phyloP scores from a whole-genome alignment of 75 land plant species.

The Larix kaempferi region DNA sequence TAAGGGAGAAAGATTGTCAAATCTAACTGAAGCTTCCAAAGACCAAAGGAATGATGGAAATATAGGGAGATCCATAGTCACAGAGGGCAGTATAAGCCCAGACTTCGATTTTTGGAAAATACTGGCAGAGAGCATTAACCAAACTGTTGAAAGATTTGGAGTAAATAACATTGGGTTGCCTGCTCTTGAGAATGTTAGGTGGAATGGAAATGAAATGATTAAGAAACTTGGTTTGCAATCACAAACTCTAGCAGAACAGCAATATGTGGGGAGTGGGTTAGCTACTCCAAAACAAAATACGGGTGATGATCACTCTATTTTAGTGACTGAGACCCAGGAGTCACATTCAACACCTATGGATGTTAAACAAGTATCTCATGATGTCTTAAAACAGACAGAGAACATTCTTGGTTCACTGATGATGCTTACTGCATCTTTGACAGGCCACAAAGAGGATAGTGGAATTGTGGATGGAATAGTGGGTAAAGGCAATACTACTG shows the following conservation, averaged over 20 bases:
- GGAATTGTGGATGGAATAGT: constrained; percentile 7
- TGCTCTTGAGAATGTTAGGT: constrained; percentile 51
- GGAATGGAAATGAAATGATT: constrained; percentile 62
- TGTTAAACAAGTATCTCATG: constrained; percentile 46
- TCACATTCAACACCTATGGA: constrained; percentile 40
- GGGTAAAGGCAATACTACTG: background rate
- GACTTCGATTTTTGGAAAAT: constrained; percentile 54
- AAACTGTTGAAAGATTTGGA: constrained; percentile 36
- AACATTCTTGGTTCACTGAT: constrained; percentile 66
- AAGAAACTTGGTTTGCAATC: constrained; percentile 53
- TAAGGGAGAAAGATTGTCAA: background rate
- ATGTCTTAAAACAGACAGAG: constrained; percentile 76
- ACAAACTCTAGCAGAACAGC: constrained; percentile 56
- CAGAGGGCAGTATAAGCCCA: constrained; percentile 6
- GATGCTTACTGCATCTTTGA: constrained; percentile 49
- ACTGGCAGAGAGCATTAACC: constrained; percentile 40
- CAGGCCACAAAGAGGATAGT: constrained; percentile 38
- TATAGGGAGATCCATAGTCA: background rate
- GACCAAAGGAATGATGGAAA: background rate
- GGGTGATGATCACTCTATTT: constrained; percentile 4
- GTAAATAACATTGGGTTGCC: constrained; percentile 53
- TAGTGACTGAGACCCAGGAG: background rate
- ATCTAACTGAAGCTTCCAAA: background rate
- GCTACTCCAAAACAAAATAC: constrained; percentile 36
- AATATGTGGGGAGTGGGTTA: constrained; percentile 77